Conservation (phyloP, 495 filamentous ascomycete genomes). For the Cercophora sp. region DNA sequence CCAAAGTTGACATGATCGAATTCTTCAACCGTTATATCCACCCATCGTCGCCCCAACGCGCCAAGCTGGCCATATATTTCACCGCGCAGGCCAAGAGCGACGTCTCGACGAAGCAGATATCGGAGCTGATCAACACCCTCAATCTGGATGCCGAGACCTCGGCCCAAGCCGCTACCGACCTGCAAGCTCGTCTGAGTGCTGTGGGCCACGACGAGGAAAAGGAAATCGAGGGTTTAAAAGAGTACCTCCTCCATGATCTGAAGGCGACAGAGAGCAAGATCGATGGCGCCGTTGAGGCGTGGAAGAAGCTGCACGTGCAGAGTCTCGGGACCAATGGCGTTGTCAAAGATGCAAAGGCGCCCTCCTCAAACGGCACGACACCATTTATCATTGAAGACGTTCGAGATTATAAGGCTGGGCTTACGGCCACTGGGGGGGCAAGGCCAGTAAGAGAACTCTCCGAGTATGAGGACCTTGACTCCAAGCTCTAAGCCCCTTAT, state of each 20-base stretch:
- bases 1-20: conserved; percentile 69
- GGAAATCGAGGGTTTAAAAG: conserved; percentile 31
- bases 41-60: conserved; percentile 65
- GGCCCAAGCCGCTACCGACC: conserved; percentile 26
- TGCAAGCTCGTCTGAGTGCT: conserved; percentile 31
- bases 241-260: conserved; percentile 32
- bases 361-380: conserved; percentile 40
- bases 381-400: conserved; percentile 66
- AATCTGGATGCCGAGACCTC: conserved; percentile 17
- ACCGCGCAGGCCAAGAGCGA: conserved; percentile 61
- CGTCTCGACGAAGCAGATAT: conserved; percentile 49
- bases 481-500: conserved; percentile 67
- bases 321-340: conserved; percentile 33
- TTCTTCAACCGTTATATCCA: conserved; percentile 78
- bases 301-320: conserved; percentile 50
- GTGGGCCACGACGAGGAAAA: conserved; percentile 30
- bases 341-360: conserved; percentile 39
- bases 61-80: conserved; percentile 80
- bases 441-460: conserved; percentile 67
- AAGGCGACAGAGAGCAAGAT: conserved; percentile 34
- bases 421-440: conserved; percentile 65
- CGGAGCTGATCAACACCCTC: conserved; percentile 44
- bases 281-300: conserved; percentile 26
- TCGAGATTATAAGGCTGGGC: conserved; percentile 67
- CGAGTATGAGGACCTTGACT: conserved; percentile 75